Evolutionary conservation across 495 filamentous ascomycete genomes (phyloP), one percentile per base, ranked within the genome.

Genomic region (Xylaria sp.): DNA sequence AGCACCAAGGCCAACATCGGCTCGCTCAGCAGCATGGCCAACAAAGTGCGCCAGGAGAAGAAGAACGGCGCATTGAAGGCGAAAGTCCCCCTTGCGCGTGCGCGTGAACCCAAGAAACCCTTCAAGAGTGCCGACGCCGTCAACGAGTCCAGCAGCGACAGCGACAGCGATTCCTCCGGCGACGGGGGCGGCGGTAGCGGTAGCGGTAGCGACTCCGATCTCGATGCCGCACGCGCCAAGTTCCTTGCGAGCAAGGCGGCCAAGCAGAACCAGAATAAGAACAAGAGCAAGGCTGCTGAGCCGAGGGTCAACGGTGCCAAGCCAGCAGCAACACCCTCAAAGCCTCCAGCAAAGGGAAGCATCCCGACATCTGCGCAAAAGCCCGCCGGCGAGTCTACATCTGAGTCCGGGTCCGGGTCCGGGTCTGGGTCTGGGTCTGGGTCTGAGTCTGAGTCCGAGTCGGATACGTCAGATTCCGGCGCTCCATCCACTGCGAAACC

Each of bases 1-100:
- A 77, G 64, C 78, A n/a, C 57, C 31, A 59, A 67, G 76, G 76
- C 62, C 77, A 75, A 79, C 64, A 80, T 82, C 66, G 73, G 74
- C 31, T 63, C 72, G 19, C 74, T 69, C 1, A 75, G 73, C 14
- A 77, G 79, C 5, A 74, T 82, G 24, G 73, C 69, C 44, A 74
- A 74, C 67, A 67, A 53, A 50, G 76, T 76, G 65, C 63, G 69
- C 50, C 58, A 70, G 50, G 61, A 61, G 43, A 57, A 68, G 61
- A 74, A 72, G 61, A 67, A 70, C 12, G 61, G 77, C 63, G 67
- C 61, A 5, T 21, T 63, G 24, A 70, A 70, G 71, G 65, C 57
- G 52, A 58, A 76, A 76, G 44, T 67, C 15, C 35, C 59, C 15
- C 63, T 64, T 17, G 50, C 61, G 58, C 55, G 55, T 67, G 58